Conservation (phyloP, 2,329 filamentous ascomycete genomes). For the Neoscytalidium dimidiatum region DNA sequence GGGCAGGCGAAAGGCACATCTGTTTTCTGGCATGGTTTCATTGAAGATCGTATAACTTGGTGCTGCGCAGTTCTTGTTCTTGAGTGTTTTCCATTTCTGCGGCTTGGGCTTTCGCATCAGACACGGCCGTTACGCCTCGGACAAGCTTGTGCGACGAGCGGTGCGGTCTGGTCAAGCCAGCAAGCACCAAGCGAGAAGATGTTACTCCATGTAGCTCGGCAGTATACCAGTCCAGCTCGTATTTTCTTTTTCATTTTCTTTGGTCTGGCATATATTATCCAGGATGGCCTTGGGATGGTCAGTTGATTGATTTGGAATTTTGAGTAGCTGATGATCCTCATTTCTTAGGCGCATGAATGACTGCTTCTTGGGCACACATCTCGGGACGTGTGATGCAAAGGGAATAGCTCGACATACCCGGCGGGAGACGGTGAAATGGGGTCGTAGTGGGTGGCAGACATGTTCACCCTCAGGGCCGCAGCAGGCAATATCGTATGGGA, state of each 20-base stretch:
- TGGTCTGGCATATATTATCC: background rate
- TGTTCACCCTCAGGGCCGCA: too few relatives aligned
- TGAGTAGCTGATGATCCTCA: constrained; percentile 9
- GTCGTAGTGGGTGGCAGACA: too few relatives aligned
- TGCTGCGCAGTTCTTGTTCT: constrained; percentile 1
- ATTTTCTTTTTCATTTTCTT: background rate
- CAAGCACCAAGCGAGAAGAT: background rate
- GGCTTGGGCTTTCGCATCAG: background rate
- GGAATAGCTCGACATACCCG: background rate
- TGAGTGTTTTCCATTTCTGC: background rate
- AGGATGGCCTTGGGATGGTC: background rate
- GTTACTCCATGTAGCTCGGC: constrained; percentile 4
- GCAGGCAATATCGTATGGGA: too few relatives aligned
- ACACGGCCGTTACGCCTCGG: background rate
- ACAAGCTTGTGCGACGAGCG: constrained; percentile 1
- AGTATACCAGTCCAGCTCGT: constrained; percentile 1
- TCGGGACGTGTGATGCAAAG: background rate
- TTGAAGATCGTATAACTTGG: background rate
- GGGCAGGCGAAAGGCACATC: constrained; percentile 12
- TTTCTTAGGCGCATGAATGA: constrained; percentile 8
- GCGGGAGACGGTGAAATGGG: background rate
- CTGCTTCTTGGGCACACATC: background rate
- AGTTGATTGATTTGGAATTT: background rate
- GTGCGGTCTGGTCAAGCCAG: background rate
- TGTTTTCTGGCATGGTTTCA: constrained; percentile 11